These are phyloP conservation scores for Tetrapyrgos nigripes DNA, from an alignment of 1,284 basidiomycete genomes.

Conservation along the genomic window DNA sequence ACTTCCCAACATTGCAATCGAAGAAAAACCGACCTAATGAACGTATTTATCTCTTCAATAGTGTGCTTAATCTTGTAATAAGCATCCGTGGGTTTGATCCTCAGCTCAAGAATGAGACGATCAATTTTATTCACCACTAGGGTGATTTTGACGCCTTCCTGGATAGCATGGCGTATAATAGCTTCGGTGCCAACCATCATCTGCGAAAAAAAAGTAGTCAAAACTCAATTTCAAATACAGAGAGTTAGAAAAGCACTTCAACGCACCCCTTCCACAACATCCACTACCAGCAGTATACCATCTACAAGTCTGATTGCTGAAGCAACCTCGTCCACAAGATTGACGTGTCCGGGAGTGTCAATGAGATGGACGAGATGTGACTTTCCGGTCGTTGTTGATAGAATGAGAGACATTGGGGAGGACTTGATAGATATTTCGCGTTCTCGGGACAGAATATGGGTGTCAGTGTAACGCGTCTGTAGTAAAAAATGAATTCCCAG, in stretches of 20 bases:
- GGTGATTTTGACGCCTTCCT: constrained; percentile 90
- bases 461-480: constrained; percentile 93
- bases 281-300: constrained; percentile 93
- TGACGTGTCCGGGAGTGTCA: constrained; percentile 98
- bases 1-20: neutral
- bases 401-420: constrained; percentile 93
- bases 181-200: constrained; percentile 91
- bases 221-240: constrained; percentile 13
- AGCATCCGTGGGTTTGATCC: constrained; percentile 94
- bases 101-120: constrained; percentile 93
- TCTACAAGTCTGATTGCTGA: constrained; percentile 89
- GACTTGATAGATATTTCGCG: constrained; percentile 97
- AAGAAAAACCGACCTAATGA: constrained; percentile 74
- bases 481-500: constrained; percentile 19
- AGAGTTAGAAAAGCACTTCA: constrained; percentile 4
- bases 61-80: constrained; percentile 99
- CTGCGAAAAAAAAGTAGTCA: constrained; percentile 42
- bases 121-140: constrained; percentile 99
- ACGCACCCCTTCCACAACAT: constrained; percentile 93
- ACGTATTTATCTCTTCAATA: constrained; percentile 97
- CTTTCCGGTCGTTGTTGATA: constrained; percentile 90
- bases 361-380: constrained; percentile 94
- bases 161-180: constrained; percentile 86
- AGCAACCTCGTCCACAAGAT: constrained; percentile 97
- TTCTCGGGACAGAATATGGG: constrained; percentile 87